Conservation (phyloP, 140 eudicot genomes). For the Oenanthe javanica region DNA sequence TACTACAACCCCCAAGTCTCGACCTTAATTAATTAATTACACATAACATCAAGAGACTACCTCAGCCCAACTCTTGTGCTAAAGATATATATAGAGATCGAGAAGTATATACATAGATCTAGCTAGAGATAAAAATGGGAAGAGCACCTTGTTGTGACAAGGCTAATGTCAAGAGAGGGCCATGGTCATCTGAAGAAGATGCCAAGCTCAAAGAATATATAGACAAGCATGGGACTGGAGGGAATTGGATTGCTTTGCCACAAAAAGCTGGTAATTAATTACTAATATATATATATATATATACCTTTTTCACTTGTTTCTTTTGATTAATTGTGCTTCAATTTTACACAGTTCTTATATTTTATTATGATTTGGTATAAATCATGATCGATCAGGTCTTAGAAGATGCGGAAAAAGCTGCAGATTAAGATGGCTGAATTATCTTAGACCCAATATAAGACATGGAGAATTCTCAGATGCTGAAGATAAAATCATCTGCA, state of each 20-base stretch:
- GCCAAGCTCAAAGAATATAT: slow-evolving; percentile 31
- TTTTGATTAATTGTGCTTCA: too few species aligned
- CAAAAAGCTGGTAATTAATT: slow-evolving; percentile 17
- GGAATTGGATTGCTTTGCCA: slow-evolving; percentile 14
- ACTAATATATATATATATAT: too few species aligned
- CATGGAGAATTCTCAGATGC: slow-evolving; percentile 48
- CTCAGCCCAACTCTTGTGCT: not conserved
- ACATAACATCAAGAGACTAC: not conserved
- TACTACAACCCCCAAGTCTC: not conserved
- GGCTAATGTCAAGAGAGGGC: slow-evolving; percentile 39
- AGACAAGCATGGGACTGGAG: slow-evolving; percentile 5
- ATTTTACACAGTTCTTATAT: too few species aligned
- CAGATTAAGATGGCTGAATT: slow-evolving; percentile 48
- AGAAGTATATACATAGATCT: too few species aligned
- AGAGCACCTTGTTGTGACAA: slow-evolving; percentile 51
- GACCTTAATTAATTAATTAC: not conserved
- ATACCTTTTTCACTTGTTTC: too few species aligned
- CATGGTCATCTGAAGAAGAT: slow-evolving; percentile 50
- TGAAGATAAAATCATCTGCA: slow-evolving; percentile 39
- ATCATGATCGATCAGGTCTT: slow-evolving; percentile 20
- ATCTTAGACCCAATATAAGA: slow-evolving; percentile 43
- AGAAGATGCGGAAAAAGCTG: slow-evolving; percentile 33
- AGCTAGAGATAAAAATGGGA: not conserved
- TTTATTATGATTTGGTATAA: too few species aligned
- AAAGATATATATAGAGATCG: not conserved